Evolutionary conservation across 768 basidiomycete species (phyloP), one percentile per base, ranked within the genome.

Genomic region (Sporobolomyces pararoseus): DNA sequence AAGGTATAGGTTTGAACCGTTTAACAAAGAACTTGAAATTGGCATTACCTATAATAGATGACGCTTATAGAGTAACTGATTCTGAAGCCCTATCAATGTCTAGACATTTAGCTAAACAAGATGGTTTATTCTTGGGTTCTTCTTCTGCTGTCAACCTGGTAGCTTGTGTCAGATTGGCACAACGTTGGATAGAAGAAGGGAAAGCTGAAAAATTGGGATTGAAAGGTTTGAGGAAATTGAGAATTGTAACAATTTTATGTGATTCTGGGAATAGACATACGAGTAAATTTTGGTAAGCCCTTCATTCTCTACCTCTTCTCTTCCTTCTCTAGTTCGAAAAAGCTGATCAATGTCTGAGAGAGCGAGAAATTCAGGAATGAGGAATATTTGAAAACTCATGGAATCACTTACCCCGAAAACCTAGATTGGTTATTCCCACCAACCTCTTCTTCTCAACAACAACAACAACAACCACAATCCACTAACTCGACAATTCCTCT

Each of bases 71-170:
- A 66, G 86, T 97, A 78, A 88, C 89, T 3, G 96, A 98, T 74
- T 87, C 84, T 2, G 95, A 99, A 80, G 95, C 95, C 0, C 91
- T 98, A 27, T 86, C 89, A 12, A 98, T 98, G 95, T 89, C 93
- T 2, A 87, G 94, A 14, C 92, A 92, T 78, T 84, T 99, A 25
- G 91, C 96, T 6, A 82, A 88, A 58, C 83, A 90, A 64, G 95
- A 98, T 73, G 96, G 96, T 0, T 82, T 99, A 32, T 98, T 94
- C 81, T 83, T 98, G 34, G 96, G 96, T 19, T 97, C 94, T 0
- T 95, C 91, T 68, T 94, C 91, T 76, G 95, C 96, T 0, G 94
- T 92, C 78, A 99, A 98, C 77, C 83, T 99, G 46, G 85, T 96
- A n/a, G 90, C 95, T 2, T 91, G 90, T 74, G 84, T 96, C 53